Base-by-base conservation (phyloP, 768 basidiomycete species). In the Paxillus ammoniavirescens region DNA sequence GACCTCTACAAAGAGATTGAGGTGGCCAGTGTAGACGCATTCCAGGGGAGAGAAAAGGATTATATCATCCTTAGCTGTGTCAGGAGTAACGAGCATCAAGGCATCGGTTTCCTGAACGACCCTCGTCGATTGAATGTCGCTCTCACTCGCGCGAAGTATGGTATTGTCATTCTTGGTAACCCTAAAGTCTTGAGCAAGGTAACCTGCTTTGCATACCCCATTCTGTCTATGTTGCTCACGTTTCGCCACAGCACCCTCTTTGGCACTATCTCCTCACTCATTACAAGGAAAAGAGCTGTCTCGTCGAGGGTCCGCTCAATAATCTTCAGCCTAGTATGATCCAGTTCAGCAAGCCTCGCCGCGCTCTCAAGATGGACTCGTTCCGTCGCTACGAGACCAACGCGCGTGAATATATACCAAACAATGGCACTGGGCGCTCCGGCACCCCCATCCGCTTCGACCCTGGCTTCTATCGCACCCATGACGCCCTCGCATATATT, bases 1-100 rank as follows among this genome's bases (percentile, higher is more conserved):
- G 97, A 99, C 60, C 72, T 98, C 15, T 99, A 99, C 77, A 99
- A 99, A 77, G 97, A 99, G 65, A 95, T 99, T 38, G 97, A 99
- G 68, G 97, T 99, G 45, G 97, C 97, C 5, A 93, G 91, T 59
- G 97, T 99, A 50, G 97, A 99, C 68, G 97, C 97, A 5, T 99
- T 99, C 83, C 97, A 99, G 68, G 97, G 97, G 45, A 83, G 97
- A 66, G 97, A 99, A 77, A 99, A 99, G 81, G 97, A 99, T 70
- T 99, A 99, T 65, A 98, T 99, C 70, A 98, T 99, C 64, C 79
- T 99, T 46, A 92, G 89, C 66, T 98, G 97, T 65, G 97, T 99
- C 15, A 78, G 97, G 69, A 96, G 93, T 74, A 99, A 99, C 70
- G 97, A 99, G 67, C 97, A 99, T 68, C 97, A 98, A 69, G 97